Evolutionary conservation across 768 basidiomycete genomes (phyloP).

Genomic region (Phanerochaete sordida): DNA sequence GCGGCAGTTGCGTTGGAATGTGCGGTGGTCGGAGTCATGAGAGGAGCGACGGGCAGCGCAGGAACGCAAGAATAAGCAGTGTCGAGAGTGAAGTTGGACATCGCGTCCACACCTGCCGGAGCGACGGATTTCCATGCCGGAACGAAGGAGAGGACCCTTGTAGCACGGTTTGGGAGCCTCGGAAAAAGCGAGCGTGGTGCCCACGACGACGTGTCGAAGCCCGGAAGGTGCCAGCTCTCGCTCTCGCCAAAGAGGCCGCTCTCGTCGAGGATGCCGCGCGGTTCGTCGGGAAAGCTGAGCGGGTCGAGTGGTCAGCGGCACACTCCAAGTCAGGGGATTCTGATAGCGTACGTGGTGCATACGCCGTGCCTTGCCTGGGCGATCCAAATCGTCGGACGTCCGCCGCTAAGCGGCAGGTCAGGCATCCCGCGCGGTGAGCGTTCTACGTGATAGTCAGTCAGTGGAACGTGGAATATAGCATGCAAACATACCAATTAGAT

Average conservation of each 20-base stretch:
- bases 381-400: constrained; percentile 40
- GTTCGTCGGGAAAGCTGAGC: constrained; percentile 59
- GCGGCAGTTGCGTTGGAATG: no score
- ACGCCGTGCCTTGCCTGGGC: constrained; percentile 46
- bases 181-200: no score
- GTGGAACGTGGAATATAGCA: no score
- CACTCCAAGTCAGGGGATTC: not conserved
- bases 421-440: constrained; percentile 70
- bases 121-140: constrained; percentile 53
- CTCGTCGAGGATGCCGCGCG: constrained; percentile 41
- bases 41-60: no score
- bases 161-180: no score
- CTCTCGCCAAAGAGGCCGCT: constrained; percentile 43
- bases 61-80: no score
- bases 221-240: constrained; percentile 45
- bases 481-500: constrained; percentile 15
- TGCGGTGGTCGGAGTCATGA: no score
- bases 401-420: constrained; percentile 64
- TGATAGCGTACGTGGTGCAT: constrained; percentile 24
- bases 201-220: constrained; percentile 65
- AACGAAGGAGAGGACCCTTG: no score
- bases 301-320: not conserved
- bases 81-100: no score
- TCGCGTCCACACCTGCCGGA: constrained; percentile 58
- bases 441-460: not conserved